A percentile compares a stretch with the other conserved stretches of the same genome.
Conservation (phyloP, 306 rosid genomes). For the Corylus heterophylla region DNA sequence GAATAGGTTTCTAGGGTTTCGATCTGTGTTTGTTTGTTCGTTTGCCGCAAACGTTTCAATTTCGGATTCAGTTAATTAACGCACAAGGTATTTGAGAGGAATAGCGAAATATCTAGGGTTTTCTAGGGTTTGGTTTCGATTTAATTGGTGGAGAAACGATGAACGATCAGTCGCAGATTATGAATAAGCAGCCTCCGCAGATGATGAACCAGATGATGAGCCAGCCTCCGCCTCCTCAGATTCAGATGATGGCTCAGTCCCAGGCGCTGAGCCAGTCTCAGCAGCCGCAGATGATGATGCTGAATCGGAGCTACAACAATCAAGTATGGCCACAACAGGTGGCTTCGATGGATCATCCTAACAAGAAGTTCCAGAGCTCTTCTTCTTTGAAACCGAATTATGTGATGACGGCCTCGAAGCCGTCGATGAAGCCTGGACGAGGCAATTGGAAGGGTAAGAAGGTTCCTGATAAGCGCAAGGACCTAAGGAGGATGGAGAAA, state of each 20-base stretch:
- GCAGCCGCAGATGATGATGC: conserved; percentile 39
- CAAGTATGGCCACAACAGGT: conserved; percentile 40
- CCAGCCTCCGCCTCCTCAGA: conserved; percentile 33
- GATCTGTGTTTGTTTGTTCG: conserved; percentile 1
- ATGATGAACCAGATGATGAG: conserved; percentile 23
- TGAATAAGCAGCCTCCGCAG: conserved; percentile 40
- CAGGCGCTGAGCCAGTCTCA: conserved; percentile 41
- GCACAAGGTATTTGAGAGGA: neutral
- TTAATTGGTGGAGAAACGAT: conserved; percentile 17
- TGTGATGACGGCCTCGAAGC: conserved; percentile 1
- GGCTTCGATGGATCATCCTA: conserved; percentile 26
- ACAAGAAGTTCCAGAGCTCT: conserved; percentile 15
- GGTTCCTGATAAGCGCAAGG: conserved; percentile 58
- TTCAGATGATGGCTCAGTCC: conserved; percentile 41
- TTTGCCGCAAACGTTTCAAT: neutral
- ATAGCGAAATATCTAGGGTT: no score
- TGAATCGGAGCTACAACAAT: conserved; percentile 40
- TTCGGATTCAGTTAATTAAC: neutral
- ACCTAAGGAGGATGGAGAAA: conserved; percentile 54
- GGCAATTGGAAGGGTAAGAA: conserved; percentile 82
- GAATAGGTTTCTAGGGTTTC: conserved; percentile 19
- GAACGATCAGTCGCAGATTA: conserved; percentile 54
- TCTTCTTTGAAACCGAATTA: conserved; percentile 24
- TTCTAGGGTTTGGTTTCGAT: conserved; percentile 24
- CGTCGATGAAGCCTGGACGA: conserved; percentile 35